Evolutionary conservation across 164 flowering plant genomes (phyloP).

Genomic region (Taxillus chinensis): DNA sequence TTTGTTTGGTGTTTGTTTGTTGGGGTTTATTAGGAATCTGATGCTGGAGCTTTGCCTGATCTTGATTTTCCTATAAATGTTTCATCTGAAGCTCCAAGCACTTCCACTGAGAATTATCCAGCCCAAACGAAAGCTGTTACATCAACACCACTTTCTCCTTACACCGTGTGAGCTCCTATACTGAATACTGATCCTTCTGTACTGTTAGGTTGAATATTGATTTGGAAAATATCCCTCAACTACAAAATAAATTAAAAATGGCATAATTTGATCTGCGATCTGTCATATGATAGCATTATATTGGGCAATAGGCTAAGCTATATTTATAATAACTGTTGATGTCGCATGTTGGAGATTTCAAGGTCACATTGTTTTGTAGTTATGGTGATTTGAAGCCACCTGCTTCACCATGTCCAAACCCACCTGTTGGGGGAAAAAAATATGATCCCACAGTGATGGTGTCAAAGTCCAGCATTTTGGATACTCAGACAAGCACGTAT

Average conservation of each 20-base stretch:
- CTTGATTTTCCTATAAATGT: conserved; percentile 20
- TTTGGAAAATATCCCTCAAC: not conserved
- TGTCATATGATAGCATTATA: too few species aligned
- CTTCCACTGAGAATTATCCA: conserved; percentile 24
- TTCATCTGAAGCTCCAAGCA: conserved; percentile 23
- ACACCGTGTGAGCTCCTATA: conserved; percentile 35
- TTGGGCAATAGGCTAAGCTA: too few species aligned
- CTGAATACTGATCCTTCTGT: not conserved
- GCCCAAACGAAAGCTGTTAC: conserved; percentile 13
- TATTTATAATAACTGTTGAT: not conserved
- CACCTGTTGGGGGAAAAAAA: conserved; percentile 4
- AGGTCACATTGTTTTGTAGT: conserved; percentile 4
- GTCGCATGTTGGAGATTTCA: not conserved
- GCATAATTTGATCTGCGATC: too few species aligned
- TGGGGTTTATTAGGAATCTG: conserved; percentile 28
- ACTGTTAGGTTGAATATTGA: not conserved
- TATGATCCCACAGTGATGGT: conserved; percentile 1
- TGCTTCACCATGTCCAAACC: conserved; percentile 20
- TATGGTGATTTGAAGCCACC: conserved; percentile 27
- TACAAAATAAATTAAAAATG: not conserved
- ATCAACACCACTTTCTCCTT: conserved; percentile 56
- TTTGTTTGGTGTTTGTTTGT: too few species aligned
- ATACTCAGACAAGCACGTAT: conserved; percentile 7
- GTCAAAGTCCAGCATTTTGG: conserved; percentile 8
- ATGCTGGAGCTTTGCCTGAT: conserved; percentile 12